phyloP scores from a whole-genome alignment of 805 yeast species.

The Yarrowia yakushimensis region DNA sequence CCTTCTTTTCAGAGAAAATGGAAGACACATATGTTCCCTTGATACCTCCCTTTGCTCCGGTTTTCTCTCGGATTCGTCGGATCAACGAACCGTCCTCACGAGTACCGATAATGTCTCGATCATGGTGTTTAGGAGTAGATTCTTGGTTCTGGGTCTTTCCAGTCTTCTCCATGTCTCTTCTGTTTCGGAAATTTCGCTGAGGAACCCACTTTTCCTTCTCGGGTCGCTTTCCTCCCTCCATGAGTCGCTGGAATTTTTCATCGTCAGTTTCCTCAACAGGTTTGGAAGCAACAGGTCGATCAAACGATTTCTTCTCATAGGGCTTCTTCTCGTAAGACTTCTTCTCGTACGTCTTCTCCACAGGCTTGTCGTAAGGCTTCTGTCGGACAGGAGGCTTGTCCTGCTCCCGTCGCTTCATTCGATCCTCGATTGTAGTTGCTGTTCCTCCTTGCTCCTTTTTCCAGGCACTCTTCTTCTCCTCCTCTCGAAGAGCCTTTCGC shows the following conservation, averaged over 20 bases:
- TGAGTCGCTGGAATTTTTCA: neutral
- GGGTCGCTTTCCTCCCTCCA: neutral
- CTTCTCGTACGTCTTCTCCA: neutral
- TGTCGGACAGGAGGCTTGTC: constrained; percentile 17
- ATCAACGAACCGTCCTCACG: neutral
- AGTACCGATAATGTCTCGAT: neutral
- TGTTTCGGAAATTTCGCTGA: neutral
- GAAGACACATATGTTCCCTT: constrained; percentile 29
- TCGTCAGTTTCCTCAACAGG: neutral
- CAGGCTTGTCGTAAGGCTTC: neutral
- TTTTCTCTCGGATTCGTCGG: constrained; percentile 6
- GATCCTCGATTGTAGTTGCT: constrained; percentile 43
- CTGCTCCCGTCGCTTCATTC: constrained; percentile 56
- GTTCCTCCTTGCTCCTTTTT: constrained; percentile 50
- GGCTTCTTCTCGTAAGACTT: neutral
- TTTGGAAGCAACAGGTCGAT: neutral
- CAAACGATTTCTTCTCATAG: neutral
- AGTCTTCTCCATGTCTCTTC: neutral
- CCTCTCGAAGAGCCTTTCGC: constrained; percentile 7
- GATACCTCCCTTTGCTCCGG: constrained; percentile 28
- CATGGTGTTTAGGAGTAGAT: neutral
- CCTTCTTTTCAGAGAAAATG: constrained; percentile 63
- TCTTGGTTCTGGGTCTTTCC: neutral
- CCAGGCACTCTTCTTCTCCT: constrained; percentile 47
- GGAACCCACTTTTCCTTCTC: constrained; percentile 14